Base-by-base conservation (phyloP, 192 early-diverging fungal genomes). In the Obelidium mucronatum region DNA sequence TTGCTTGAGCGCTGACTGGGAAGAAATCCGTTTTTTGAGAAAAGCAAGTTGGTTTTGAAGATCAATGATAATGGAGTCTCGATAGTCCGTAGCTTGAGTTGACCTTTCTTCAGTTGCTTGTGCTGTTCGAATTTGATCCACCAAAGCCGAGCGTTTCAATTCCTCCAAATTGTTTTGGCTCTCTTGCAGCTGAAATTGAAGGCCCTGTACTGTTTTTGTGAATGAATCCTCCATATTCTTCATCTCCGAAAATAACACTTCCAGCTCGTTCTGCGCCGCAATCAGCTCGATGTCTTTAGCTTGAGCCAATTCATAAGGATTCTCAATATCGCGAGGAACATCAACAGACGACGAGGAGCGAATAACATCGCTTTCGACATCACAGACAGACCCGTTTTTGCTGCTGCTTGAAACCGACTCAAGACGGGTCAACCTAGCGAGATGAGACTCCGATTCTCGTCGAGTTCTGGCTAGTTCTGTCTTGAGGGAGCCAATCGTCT, bases 181-280 rank as follows among this genome's bases (percentile, higher is more conserved):
- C 44, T 48, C 44, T 19, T 48, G 11, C 44, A 48, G 19, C 19
- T 48, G 8, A 6, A 19, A 6, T 48, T 48, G 11, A 6, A 48
- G 19, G 19, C 19, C 44, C 19, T 6, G 19, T 15, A 48, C 19
- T 19, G 44, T 48, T 19, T 48, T 48, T 19, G 19, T 15, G 19
- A 15, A 19, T 48, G 11, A 6, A 48, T 6, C 44, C 19, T 48
- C 44, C 8, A 48, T 48, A 6, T 6, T 19, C 19, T 48, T 24
- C 63, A 65, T 65, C 6, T 65, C 37, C 15, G 63, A 2, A 28
- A 60, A 60, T 17, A 60, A 31, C n/a, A 28, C 15, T 17, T 60
- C 26, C 58, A 60, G 58, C 30, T 60, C 58, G 30, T 60, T 60
- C 26, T 60, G 24, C 15, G 58, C 26, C 24, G 24, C 58, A 60